Base-by-base conservation (phyloP, 2,329 filamentous ascomycete species). In the Aspergillus jensenii region DNA sequence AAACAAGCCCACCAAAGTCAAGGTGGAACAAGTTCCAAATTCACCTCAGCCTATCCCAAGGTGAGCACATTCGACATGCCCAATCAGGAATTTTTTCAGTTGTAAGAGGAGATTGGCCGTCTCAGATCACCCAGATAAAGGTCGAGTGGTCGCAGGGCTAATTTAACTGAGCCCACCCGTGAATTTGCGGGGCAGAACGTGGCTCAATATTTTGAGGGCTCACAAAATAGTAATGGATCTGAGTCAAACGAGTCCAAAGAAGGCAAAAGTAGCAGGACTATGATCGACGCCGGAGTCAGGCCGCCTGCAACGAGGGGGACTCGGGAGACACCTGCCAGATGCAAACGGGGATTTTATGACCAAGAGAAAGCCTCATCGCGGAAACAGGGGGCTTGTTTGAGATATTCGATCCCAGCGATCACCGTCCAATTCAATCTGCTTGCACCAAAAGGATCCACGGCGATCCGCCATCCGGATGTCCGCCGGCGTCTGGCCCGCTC, bases 121-220 rank as follows among this genome's bases (percentile, higher is more conserved):
- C 51, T 35, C 41, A 44, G 44, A 54, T 54, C 51, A 27, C 15
- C 43, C 43, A 41, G 43, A 47, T 54, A 40, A 54, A 44, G 51
- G 43, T n/a, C 17, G 41, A 47, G 31, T n/a, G 7, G 23, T 4
- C 21, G 52, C 15, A 6, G 6, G 31, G 44, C 44, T 17, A 48
- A 54, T 54, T 54, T 48, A 39, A 48, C 52, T 8, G 33, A 47
- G 37, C 11, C 52, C 52, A 48, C 43, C 39, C 19, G 4, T 17
- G 12, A 14, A 15, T 54, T 54, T 54, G 52, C 52, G 52, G 52
- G 44, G 52, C 52, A 54, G 21, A 9, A 35, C 19, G 15, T 25
- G 17, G 27, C 27, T 11, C 9, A 31, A 8, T 9, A 12, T 15
- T n/a, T 17, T 17, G n/a, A 6, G 40, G 2, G 12, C 35, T 15